Evolutionary conservation across 2,329 filamentous ascomycete species (phyloP).

Genomic region (Pestalotiopsis sp.): DNA sequence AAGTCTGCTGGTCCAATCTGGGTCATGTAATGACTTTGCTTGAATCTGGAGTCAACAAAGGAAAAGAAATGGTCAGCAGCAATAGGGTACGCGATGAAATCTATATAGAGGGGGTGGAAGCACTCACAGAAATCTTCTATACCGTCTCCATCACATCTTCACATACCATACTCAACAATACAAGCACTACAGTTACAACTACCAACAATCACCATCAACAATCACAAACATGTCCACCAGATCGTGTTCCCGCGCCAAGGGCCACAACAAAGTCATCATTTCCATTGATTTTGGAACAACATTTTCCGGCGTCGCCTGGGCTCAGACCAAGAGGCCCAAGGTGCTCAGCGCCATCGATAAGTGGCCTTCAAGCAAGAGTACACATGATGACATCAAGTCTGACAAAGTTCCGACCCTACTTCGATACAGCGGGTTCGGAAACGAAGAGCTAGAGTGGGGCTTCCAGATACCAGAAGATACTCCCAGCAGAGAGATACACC

Average conservation of each 20-base stretch:
- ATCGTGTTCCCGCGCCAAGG: not conserved
- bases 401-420: constrained; percentile 54
- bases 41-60: too few species aligned
- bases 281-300: constrained; percentile 61
- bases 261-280: constrained; percentile 44
- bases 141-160: too few species aligned
- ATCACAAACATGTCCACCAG: too few species aligned
- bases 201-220: too few species aligned
- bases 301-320: constrained; percentile 58
- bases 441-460: constrained; percentile 47
- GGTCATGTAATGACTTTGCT: too few species aligned
- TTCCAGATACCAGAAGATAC: constrained; percentile 48
- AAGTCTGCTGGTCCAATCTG: too few species aligned
- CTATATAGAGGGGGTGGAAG: too few species aligned
- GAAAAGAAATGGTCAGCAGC: too few species aligned
- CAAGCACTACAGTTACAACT: too few species aligned
- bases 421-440: constrained; percentile 37
- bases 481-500: constrained; percentile 38
- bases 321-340: constrained; percentile 44
- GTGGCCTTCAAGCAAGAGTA: constrained; percentile 44
- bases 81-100: too few species aligned
- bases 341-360: constrained; percentile 43
- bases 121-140: too few species aligned
- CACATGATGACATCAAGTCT: constrained; percentile 37
- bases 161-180: too few species aligned